These are phyloP conservation scores for Spergularia marina DNA, from an alignment of 148 eudicot species.

Conservation along the genomic window DNA sequence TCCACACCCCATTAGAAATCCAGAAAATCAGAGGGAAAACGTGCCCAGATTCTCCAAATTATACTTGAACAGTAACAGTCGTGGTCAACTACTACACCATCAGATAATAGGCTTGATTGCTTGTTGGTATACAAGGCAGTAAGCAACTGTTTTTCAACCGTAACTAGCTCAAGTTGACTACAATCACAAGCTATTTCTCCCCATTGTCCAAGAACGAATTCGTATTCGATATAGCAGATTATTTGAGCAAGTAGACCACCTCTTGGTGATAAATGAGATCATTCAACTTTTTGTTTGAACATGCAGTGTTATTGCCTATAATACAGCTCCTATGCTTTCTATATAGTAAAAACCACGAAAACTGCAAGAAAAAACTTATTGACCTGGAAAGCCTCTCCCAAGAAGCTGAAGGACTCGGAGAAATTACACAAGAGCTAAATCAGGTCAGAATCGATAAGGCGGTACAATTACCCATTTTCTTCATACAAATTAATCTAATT, in stretches of 20 bases:
- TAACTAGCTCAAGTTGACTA: background rate
- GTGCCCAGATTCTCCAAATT: background rate
- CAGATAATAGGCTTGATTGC: background rate
- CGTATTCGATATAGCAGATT: background rate
- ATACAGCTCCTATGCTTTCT: background rate
- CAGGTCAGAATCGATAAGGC: background rate
- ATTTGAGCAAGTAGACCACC: background rate
- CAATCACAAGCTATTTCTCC: background rate
- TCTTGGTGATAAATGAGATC: background rate
- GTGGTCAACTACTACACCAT: no score
- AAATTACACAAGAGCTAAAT: background rate
- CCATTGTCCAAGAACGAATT: background rate
- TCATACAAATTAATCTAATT: background rate
- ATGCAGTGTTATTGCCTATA: background rate
- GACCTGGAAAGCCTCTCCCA: background rate
- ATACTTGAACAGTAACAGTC: no score
- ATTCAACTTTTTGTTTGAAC: background rate
- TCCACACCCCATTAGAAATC: no score
- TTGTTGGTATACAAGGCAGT: background rate
- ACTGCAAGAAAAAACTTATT: background rate
- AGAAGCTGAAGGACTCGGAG: background rate
- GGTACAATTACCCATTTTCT: background rate
- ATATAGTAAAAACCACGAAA: background rate
- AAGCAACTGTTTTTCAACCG: background rate
- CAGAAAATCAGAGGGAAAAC: no score